These are phyloP conservation scores for Antarctomyces pellizariae DNA, from an alignment of 495 filamentous ascomycete genomes.

Conservation along the genomic window DNA sequence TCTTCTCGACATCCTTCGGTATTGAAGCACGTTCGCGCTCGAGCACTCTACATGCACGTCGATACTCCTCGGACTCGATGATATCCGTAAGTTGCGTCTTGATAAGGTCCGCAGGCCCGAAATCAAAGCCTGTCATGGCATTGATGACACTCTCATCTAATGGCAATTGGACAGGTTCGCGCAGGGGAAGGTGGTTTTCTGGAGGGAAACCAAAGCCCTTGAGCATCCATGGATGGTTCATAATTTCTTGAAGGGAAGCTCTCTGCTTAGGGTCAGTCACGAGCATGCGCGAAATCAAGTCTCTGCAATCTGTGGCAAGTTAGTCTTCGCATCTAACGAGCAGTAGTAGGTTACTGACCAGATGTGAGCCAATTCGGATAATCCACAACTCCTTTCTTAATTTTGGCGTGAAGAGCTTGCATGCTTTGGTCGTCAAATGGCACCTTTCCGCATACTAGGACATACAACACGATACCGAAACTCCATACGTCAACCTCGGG, in stretches of 20 bases:
- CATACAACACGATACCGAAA: constrained; percentile 97
- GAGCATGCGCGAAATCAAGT: constrained; percentile 87
- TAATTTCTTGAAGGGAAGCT: constrained; percentile 72
- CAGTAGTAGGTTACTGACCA: constrained; percentile 40
- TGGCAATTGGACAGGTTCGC: constrained; percentile 68
- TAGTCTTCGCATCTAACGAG: neutral
- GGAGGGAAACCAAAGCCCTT: constrained; percentile 74
- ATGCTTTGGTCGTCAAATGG: constrained; percentile 99
- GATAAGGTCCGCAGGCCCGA: constrained; percentile 70
- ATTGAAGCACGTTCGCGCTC: constrained; percentile 39
- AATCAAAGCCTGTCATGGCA: constrained; percentile 97
- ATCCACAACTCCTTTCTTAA: constrained; percentile 90
- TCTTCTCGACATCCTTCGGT: constrained; percentile 52
- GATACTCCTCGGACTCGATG: constrained; percentile 80
- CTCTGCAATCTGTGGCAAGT: constrained; percentile 44
- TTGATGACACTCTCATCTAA: constrained; percentile 63
- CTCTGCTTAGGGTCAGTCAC: constrained; percentile 82
- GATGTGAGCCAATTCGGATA: constrained; percentile 81
- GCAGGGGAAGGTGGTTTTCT: constrained; percentile 67
- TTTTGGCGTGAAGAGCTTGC: constrained; percentile 95
- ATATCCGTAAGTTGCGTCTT: constrained; percentile 56
- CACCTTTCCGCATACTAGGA: constrained; percentile 92
- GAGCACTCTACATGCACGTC: constrained; percentile 42
- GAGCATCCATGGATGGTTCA: constrained; percentile 92
- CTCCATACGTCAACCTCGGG: constrained; percentile 98